Evolutionary conservation across 2,329 filamentous ascomycete genomes (phyloP), one percentile per base, ranked within the genome.

Genomic region (Fusarium xyrophilum): DNA sequence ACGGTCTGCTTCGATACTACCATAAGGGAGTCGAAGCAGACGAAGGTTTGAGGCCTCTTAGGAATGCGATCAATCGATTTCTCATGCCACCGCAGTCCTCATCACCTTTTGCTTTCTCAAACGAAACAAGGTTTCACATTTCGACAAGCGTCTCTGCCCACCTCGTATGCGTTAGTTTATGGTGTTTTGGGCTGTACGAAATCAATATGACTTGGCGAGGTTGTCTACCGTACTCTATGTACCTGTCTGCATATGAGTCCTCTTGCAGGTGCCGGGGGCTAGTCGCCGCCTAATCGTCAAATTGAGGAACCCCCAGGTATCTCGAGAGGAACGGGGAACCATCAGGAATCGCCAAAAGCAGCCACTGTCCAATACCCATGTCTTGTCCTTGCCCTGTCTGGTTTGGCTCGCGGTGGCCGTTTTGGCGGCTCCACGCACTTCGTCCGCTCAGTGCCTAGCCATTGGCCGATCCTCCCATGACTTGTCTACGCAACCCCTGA

Each of bases 211-310:
- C 64, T 64, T 60, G 57, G 54, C 63, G 44, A 68, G 65, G 65
- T 60, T 60, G 63, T 61, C 48, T 57, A 58, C 23, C 17, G 23
- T 43, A 19, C 32, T 50, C 30, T 36, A 25, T 35, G 46, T 48
- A 50, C 32, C 46, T 36, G 21, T 53, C 56, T 59, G 56, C 47
- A 52, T 68, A 60, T 52, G 63, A 52, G 56, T 58, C 54, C 51
- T 63, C 51, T 62, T 71, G 58, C 69, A 68, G 65, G 56, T 67
- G 60, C 65, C 61, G 67, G 72, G 61, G 70, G 70, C 64, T 70
- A 73, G 67, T 73, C 62, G 62, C 70, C 68, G 68, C 70, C 72
- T 65, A 69, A 63, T 57, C 52, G 50, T 40, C 44, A 65, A 68
- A 62, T 53, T 46, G 51, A 65, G 58, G 53, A 63, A 60, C 63